Conservation (phyloP, 2,329 filamentous ascomycete species). For the Exserohilum turcica region DNA sequence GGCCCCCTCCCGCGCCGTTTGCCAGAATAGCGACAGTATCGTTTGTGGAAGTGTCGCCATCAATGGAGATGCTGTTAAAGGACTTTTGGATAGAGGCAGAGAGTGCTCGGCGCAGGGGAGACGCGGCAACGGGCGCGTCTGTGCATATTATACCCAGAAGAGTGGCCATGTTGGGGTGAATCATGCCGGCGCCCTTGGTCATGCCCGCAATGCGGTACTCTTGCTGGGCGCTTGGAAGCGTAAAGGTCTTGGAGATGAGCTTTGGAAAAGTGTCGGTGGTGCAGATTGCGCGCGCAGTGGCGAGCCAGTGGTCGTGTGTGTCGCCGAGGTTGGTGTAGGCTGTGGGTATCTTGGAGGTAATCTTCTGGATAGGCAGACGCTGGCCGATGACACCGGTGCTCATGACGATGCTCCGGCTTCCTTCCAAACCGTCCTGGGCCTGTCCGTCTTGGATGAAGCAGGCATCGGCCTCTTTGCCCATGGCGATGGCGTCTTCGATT, state of each 20-base stretch:
- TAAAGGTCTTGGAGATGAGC: constrained; percentile 83
- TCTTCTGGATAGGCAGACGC: constrained; percentile 88
- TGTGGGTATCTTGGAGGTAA: constrained; percentile 78
- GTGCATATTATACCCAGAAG: constrained; percentile 90
- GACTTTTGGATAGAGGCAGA: constrained; percentile 76
- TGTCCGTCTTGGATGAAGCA: constrained; percentile 53
- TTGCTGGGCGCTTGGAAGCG: constrained; percentile 76
- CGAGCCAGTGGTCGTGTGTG: constrained; percentile 84
- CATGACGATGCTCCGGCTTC: constrained; percentile 84
- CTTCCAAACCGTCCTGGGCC: constrained; percentile 50
- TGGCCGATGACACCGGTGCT: constrained; percentile 98
- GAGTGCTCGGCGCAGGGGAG: constrained; percentile 71
- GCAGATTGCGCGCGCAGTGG: constrained; percentile 87
- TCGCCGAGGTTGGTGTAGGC: constrained; percentile 73
- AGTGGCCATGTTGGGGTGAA: constrained; percentile 98
- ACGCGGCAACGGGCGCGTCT: constrained; percentile 77
- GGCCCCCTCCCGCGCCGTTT: constrained; percentile 86
- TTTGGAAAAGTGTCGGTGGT: constrained; percentile 99
- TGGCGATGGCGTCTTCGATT: constrained; percentile 81
- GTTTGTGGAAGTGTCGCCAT: constrained; percentile 97
- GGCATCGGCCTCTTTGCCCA: constrained; percentile 79
- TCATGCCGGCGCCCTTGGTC: constrained; percentile 99
- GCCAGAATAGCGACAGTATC: constrained; percentile 94
- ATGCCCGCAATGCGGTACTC: constrained; percentile 89
- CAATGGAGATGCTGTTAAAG: constrained; percentile 96